Evolutionary conservation across 208 protist species (phyloP).

Genomic region (Leishmania turanica): DNA sequence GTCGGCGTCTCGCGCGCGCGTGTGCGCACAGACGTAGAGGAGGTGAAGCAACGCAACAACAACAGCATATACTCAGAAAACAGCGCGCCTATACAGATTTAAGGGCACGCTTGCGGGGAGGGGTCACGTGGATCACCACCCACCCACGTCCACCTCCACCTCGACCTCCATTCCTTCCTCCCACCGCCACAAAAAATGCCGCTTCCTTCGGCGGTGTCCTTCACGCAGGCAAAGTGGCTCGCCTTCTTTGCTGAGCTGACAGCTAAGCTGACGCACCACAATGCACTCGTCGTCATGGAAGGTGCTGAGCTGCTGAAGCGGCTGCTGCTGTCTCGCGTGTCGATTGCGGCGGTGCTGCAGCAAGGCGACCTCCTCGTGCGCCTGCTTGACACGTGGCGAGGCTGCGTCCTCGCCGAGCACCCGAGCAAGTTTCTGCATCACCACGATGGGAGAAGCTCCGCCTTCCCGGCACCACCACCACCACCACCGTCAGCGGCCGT

Average conservation of each 20-base stretch:
- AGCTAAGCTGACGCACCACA: constrained; percentile 85
- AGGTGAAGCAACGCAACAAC: neutral
- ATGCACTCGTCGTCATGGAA: constrained; percentile 74
- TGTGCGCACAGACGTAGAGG: neutral
- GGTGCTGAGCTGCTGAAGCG: constrained; percentile 78
- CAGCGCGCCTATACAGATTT: neutral
- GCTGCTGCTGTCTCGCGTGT: constrained; percentile 68
- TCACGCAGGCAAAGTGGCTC: constrained; percentile 81
- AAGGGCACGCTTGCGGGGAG: neutral
- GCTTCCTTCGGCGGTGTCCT: constrained; percentile 42
- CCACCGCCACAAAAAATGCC: constrained; percentile 44
- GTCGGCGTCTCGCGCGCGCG: neutral
- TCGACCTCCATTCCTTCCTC: neutral
- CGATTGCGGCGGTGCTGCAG: constrained; percentile 76
- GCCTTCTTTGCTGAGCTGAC: constrained; percentile 88
- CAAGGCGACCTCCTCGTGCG: constrained; percentile 66
- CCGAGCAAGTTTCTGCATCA: neutral
- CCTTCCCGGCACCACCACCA: neutral
- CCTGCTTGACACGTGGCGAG: constrained; percentile 61
- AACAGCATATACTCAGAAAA: neutral
- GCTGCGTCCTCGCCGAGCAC: constrained; percentile 41
- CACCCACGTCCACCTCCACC: neutral
- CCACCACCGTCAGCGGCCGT: constrained; percentile 9
- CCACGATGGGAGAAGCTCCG: neutral
- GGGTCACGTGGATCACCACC: neutral